Conservation (phyloP, 2,329 filamentous ascomycete genomes). For the Blumeria graminis region DNA sequence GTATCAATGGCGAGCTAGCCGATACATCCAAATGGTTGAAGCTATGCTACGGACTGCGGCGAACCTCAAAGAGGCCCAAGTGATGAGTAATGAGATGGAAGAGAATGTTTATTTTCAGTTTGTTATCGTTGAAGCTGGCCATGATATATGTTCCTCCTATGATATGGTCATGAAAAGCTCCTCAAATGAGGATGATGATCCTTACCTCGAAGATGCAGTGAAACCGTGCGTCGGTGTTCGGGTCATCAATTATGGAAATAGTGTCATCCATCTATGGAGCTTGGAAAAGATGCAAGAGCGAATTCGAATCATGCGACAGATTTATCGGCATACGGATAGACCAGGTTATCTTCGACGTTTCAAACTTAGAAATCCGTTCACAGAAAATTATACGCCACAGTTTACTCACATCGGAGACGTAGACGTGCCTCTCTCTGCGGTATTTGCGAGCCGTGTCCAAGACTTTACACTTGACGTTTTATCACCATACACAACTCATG, state of each 20-base stretch:
- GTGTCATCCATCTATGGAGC: conserved; percentile 80
- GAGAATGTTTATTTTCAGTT: conserved; percentile 91
- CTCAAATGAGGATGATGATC: conserved; percentile 60
- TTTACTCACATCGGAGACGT: conserved; percentile 85
- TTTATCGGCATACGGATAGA: conserved; percentile 88
- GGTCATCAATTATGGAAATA: conserved; percentile 73
- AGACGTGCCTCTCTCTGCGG: conserved; percentile 73
- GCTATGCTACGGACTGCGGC: conserved; percentile 70
- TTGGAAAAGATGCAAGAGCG: conserved; percentile 74
- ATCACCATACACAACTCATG: conserved; percentile 77
- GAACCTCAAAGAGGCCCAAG: conserved; percentile 78
- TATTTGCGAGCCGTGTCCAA: conserved; percentile 85
- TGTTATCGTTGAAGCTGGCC: conserved; percentile 68
- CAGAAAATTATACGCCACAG: conserved; percentile 71
- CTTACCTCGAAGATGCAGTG: conserved; percentile 51
- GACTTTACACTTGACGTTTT: conserved; percentile 80
- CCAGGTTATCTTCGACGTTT: conserved; percentile 89
- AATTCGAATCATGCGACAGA: conserved; percentile 78
- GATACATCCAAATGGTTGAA: conserved; percentile 87
- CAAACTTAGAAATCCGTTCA: conserved; percentile 77
- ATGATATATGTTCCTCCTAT: conserved; percentile 78
- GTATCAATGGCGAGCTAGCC: conserved; percentile 56
- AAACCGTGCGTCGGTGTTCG: conserved; percentile 84
- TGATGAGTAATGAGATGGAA: conserved; percentile 92
- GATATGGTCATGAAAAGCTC: conserved; percentile 88